Base-by-base conservation (phyloP, 2,329 filamentous ascomycete species). In the Cordyceps pruinosa region DNA sequence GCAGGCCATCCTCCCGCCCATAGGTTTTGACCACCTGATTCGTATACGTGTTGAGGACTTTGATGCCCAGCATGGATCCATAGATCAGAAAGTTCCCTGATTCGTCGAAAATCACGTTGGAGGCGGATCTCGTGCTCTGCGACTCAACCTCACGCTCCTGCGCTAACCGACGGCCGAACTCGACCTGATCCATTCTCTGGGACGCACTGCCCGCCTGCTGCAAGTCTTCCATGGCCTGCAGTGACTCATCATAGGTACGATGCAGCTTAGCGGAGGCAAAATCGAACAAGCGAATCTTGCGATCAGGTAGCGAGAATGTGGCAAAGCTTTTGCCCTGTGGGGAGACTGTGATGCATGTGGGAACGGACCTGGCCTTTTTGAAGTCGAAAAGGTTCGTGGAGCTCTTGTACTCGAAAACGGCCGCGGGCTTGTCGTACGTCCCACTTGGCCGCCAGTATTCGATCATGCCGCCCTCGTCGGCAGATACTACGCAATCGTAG, bases 361-460 rank as follows among this genome's bases (percentile, higher is more conserved):
- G 92, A 1, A 87, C 82, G 0, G 91, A 89, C 70, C 96, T 97
- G 51, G 89, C 83, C 73, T 97, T 97, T 68, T 96, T 97, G 76
- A 99, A 97, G 54, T 96, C 93, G 67, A 97, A 99, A 1, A 99
- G 79, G 66, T 89, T 94, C 3, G 94, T 99, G 1, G 89, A 87
- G 68, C 90, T 96, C 74, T 99, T 99, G 74, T 91, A 89, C 63
- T 90, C 82, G 69, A 96, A 99, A 19, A 99, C 91, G 53, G 84
- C 90, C 63, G 91, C 86, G 0, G 94, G 94, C 71, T 97, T 97
- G 66, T 96, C 90, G 69, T 90, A 97, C 39, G 77, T 85, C 2
- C 83, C 85, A 61, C 82, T 83, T 0, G 94, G 91, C 58, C 83
- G 82, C 94, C 94, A 99, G 73, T 99, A 99, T 71, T 99, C 94